Percentiles rank a stretch among this genome's conserved stretches.
phyloP scores from a whole-genome alignment of 2,329 filamentous ascomycete species.

The Spiromastix sp. region DNA sequence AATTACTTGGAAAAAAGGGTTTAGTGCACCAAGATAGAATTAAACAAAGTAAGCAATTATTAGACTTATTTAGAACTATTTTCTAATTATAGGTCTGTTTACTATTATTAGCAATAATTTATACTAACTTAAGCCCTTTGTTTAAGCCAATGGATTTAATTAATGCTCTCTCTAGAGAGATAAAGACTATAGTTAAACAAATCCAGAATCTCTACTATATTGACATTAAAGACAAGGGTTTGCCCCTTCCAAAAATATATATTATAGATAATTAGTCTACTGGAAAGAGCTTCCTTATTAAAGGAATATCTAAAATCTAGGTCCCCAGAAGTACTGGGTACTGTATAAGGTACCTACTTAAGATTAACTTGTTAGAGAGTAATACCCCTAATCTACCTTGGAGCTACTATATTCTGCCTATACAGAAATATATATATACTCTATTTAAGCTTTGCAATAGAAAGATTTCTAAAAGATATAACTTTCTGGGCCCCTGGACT shows the following conservation, averaged over 20 bases:
- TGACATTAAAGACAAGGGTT: constrained; percentile 56
- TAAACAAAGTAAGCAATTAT: too few relatives aligned
- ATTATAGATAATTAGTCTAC: constrained; percentile 78
- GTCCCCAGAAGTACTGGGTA: constrained; percentile 61
- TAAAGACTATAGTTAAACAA: constrained; percentile 29
- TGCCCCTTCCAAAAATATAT: constrained; percentile 67
- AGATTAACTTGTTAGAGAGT: constrained; percentile 59
- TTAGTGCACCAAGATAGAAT: too few relatives aligned
- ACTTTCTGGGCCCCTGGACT: constrained; percentile 58
- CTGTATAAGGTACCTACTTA: constrained; percentile 71
- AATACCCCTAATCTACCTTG: constrained; percentile 39
- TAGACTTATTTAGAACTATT: too few relatives aligned
- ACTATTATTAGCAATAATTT: too few relatives aligned
- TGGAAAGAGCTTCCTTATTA: constrained; percentile 62
- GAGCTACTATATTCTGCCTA: constrained; percentile 58
- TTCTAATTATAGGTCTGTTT: too few relatives aligned
- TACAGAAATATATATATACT: constrained; percentile 52
- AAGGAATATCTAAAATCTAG: constrained; percentile 55
- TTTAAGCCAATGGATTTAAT: constrained; percentile 14
- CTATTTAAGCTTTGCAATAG: constrained; percentile 26
- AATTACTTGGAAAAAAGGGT: too few relatives aligned
- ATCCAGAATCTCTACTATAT: constrained; percentile 55
- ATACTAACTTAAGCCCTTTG: constrained; percentile 2
- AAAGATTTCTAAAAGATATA: constrained; percentile 38
- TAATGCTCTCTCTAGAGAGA: constrained; percentile 20